These are phyloP conservation scores for Ustilago hordei DNA, from an alignment of 1,284 basidiomycete genomes.

Conservation along the genomic window DNA sequence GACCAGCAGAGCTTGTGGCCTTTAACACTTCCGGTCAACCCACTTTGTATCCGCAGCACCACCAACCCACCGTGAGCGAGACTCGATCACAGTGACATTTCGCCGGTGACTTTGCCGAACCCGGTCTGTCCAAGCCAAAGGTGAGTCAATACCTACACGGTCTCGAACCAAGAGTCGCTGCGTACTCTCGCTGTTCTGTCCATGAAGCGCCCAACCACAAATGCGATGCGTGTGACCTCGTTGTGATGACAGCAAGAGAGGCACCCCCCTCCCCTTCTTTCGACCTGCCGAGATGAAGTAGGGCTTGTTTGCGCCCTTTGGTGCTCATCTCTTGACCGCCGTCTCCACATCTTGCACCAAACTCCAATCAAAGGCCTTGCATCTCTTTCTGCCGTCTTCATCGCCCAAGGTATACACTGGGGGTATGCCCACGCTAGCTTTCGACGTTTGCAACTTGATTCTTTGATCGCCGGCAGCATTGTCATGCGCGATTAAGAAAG, in stretches of 20 bases:
- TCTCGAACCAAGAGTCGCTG: background rate
- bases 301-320: conserved; percentile 33
- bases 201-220: conserved; percentile 15
- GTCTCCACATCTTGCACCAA: background rate
- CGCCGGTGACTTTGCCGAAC: background rate
- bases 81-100: background rate
- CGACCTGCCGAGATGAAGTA: conserved; percentile 24
- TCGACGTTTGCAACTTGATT: conserved; percentile 2
- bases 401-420: background rate
- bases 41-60: conserved; percentile 1
- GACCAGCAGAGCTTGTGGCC: conserved; percentile 5
- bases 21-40: conserved; percentile 3
- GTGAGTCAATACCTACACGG: conserved; percentile 8
- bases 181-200: conserved; percentile 5
- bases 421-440: conserved; percentile 1
- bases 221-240: background rate
- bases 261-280: too few species aligned
- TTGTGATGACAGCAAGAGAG: background rate
- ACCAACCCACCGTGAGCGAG: conserved; percentile 28
- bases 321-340: background rate
- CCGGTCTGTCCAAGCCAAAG: background rate
- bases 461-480: conserved; percentile 28
- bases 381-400: conserved; percentile 1
- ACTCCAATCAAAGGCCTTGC: background rate
- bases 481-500: background rate